Evolutionary conservation across 2,329 filamentous ascomycete genomes (phyloP), one percentile per base, ranked within the genome.

Genomic region (Colletotrichum kahawae): DNA sequence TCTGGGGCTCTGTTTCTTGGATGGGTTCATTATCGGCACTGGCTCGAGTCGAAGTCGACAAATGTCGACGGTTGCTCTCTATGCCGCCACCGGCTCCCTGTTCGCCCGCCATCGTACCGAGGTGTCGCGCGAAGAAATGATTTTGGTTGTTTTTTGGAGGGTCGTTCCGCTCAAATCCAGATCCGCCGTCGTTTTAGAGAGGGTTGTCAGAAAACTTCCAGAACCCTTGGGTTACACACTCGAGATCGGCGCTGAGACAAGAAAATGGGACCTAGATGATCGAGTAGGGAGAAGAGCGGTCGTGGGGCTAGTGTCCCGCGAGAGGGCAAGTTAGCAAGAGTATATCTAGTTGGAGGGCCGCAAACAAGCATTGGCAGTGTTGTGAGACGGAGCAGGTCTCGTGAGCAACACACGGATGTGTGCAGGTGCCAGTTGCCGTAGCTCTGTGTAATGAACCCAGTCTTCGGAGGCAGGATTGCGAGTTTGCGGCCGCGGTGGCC

Each of bases 61-160:
- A 27, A 59, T 81, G 78, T 81, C 79, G 67, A 79, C 76, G 76
- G 59, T 77, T 82, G 81, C 83, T 83, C 67, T 84, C 83, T 57
- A 83, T 78, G 63, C 83, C 82, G 67, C 87, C 84, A 68, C 86
- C 86, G 72, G 87, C 84, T 67, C 85, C 85, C 81, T 90, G 88
- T 77, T 90, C 87, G 77, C 83, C 84, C 82, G 87, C 84, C 79
- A 85, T 87, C 24, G 31, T 74, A 18, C 27, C 33, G 27, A 63
- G 18, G 14, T 51, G 21, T 62, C 16, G 43, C 9, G 38, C 18
- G n/a, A 8, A 18, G 29, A 18, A 18, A 31, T 9, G 56, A 34
- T 21, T 24, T 48, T 67, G n/a, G 24, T 9, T 13, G 34, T 3
- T 7, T 48, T n/a, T 10, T 33, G 16, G n/a, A 2, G n/a, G 14